Evolutionary conservation across 148 eudicot species (phyloP).

Genomic region (Euryodendron excelsum): DNA sequence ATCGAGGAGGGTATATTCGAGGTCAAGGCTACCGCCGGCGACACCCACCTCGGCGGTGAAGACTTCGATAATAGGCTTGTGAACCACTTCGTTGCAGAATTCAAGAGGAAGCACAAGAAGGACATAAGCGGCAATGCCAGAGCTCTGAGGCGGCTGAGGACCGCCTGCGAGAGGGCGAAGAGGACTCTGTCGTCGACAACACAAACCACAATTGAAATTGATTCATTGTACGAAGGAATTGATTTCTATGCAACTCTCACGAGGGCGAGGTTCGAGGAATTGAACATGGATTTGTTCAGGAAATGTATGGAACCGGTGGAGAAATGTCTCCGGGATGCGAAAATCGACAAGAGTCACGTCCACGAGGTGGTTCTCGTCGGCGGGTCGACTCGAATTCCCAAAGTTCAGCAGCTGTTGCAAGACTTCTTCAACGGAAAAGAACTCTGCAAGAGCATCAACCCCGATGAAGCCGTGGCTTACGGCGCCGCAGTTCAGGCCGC

Average conservation of each 20-base stretch:
- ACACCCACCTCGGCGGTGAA: conserved; percentile 11
- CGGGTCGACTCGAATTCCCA: conserved; percentile 13
- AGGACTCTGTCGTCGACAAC: background rate
- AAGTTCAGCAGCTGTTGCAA: conserved; percentile 9
- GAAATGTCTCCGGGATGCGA: conserved; percentile 7
- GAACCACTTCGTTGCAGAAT: conserved; percentile 12
- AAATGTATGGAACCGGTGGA: conserved; percentile 19
- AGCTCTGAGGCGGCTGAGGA: conserved; percentile 9
- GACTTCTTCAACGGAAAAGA: conserved; percentile 13
- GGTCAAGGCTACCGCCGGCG: conserved; percentile 14
- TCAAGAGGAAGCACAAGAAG: conserved; percentile 15
- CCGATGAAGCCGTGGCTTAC: conserved; percentile 1
- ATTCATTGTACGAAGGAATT: conserved; percentile 5
- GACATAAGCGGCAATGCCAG: conserved; percentile 7
- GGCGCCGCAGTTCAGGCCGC: conserved; percentile 9
- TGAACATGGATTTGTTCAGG: conserved; percentile 14
- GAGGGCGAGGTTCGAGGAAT: conserved; percentile 7
- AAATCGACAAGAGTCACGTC: background rate
- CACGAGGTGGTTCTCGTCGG: conserved; percentile 12
- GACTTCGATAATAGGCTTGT: conserved; percentile 13
- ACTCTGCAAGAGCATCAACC: conserved; percentile 9
- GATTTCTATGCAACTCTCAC: conserved; percentile 13
- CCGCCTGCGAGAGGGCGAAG: conserved; percentile 12
- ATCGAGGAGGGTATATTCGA: conserved; percentile 15
- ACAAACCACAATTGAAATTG: conserved; percentile 3